Percentiles rank a stretch among this genome's conserved stretches.
phyloP scores from a whole-genome alignment of 345 rosid species.

The Gossypium bickii region DNA sequence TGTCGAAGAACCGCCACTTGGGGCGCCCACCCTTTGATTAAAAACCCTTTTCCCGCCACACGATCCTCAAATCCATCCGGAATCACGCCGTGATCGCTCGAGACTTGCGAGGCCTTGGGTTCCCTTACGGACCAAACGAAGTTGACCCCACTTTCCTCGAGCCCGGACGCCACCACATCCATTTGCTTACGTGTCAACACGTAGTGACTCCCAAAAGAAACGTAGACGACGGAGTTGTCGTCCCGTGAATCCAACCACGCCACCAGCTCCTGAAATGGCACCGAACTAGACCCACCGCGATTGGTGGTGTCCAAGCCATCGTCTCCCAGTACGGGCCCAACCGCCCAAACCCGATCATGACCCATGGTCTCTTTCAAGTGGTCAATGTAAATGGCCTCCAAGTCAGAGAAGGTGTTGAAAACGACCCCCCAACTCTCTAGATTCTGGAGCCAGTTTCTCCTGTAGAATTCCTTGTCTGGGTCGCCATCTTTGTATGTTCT shows the following conservation, averaged over 20 bases:
- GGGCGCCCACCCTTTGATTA: conserved; percentile 59
- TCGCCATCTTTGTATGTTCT: conserved; percentile 27
- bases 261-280: conserved; percentile 6
- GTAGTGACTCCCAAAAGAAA: conserved; percentile 67
- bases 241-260: conserved; percentile 50
- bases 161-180: conserved; percentile 38
- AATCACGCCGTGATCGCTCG: conserved; percentile 8
- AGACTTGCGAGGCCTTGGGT: conserved; percentile 6
- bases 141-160: conserved; percentile 47
- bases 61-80: conserved; percentile 47
- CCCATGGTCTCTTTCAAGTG: conserved; percentile 27
- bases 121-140: conserved; percentile 48
- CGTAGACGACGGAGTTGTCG: conserved; percentile 40
- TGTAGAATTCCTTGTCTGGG: conserved; percentile 31
- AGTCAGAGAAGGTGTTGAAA: conserved; percentile 43
- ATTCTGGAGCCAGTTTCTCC: conserved; percentile 30
- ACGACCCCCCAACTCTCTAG: conserved; percentile 50
- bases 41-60: conserved; percentile 40
- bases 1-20: conserved; percentile 48
- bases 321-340: conserved; percentile 28
- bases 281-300: conserved; percentile 29
- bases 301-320: background rate
- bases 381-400: conserved; percentile 42
- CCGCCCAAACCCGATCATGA: conserved; percentile 38
- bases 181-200: conserved; percentile 42